Percentiles rank a stretch among this genome's conserved stretches.
These are phyloP conservation scores for Clonostachys byssicola DNA, from an alignment of 2,329 filamentous ascomycete genomes.

Conservation along the genomic window DNA sequence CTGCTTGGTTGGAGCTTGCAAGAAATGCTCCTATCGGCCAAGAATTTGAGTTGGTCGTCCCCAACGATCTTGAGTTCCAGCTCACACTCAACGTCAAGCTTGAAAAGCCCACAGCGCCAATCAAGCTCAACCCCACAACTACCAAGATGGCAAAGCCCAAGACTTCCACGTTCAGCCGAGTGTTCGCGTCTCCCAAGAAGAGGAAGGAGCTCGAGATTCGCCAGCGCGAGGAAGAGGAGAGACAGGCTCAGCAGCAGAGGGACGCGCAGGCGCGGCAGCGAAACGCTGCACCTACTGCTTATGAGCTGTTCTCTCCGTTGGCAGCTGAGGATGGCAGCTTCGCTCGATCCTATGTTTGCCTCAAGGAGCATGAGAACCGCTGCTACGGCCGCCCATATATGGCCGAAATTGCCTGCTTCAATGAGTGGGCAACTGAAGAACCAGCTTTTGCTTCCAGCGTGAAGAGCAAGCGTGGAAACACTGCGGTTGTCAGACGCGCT, in stretches of 20 bases:
- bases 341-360: conserved; percentile 85
- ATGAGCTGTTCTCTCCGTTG: conserved; percentile 82
- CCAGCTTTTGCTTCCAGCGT: conserved; percentile 75
- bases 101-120: conserved; percentile 65
- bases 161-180: conserved; percentile 82
- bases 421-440: conserved; percentile 95
- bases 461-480: conserved; percentile 83
- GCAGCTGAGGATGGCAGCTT: conserved; percentile 93
- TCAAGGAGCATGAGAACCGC: conserved; percentile 85
- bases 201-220: conserved; percentile 89
- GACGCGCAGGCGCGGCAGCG: conserved; percentile 62
- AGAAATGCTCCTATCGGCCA: conserved; percentile 93
- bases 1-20: conserved; percentile 88
- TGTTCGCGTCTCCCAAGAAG: conserved; percentile 94
- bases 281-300: conserved; percentile 65
- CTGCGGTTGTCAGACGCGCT: conserved; percentile 70
- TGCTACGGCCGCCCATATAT: conserved; percentile 86
- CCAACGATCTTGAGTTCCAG: conserved; percentile 98
- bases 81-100: conserved; percentile 94
- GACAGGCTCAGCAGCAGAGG: conserved; percentile 57
- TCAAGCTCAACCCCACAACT: conserved; percentile 50
- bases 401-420: conserved; percentile 92
- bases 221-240: conserved; percentile 78
- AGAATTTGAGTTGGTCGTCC: conserved; percentile 95
- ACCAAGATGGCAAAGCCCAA: conserved; percentile 64